Percentiles rank a stretch among this genome's conserved stretches.
phyloP scores from a whole-genome alignment of 2,329 filamentous ascomycete species.

The Aspergillus hortae region DNA sequence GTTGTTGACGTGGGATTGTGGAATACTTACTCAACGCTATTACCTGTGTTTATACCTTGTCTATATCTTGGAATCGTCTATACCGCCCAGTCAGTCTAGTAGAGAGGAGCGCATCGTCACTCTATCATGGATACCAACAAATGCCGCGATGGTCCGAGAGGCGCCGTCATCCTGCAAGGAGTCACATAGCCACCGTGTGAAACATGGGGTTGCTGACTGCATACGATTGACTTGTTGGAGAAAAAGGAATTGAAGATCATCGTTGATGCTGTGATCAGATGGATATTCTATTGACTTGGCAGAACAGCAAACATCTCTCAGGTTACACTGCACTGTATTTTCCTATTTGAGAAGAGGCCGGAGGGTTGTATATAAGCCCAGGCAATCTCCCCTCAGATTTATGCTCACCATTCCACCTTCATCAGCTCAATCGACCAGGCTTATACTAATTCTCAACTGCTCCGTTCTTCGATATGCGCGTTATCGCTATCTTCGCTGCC shows the following conservation, averaged over 20 bases:
- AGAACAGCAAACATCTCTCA: not conserved
- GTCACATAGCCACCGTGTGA: no score
- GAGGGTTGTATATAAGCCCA: not conserved
- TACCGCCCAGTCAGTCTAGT: not conserved
- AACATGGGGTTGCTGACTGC: no score
- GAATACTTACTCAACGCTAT: not conserved
- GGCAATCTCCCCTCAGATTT: not conserved
- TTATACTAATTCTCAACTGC: not conserved
- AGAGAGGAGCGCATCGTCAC: no score
- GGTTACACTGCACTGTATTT: not conserved
- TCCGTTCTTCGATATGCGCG: constrained; percentile 5
- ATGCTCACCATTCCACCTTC: not conserved
- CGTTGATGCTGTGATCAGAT: no score
- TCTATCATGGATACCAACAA: no score
- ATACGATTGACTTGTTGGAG: no score
- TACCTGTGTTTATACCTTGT: not conserved
- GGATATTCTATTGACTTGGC: no score
- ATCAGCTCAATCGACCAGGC: not conserved
- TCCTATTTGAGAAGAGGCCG: not conserved
- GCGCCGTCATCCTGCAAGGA: no score
- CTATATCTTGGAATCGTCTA: not conserved
- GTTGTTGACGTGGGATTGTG: not conserved
- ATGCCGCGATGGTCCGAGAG: no score
- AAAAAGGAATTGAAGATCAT: no score
- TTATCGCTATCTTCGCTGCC: constrained; percentile 5